Conservation (phyloP, 768 basidiomycete species). For the Arthromyces matolae region DNA sequence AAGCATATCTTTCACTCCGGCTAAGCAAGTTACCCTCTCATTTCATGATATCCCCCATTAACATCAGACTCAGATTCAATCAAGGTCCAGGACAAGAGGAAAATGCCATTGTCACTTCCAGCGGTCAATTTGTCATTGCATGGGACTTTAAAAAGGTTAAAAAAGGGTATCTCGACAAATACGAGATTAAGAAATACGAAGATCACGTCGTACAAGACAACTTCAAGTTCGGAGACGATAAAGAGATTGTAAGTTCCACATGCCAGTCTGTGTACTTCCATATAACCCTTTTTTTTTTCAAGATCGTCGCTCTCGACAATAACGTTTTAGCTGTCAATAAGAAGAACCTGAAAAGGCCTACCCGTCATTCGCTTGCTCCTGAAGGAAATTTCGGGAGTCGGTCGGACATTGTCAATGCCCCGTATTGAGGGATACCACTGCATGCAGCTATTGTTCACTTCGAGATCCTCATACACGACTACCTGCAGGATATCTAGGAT, state of each 20-base stretch:
- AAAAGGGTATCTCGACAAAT: slow-evolving; percentile 85
- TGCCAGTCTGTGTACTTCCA: slow-evolving; percentile 4
- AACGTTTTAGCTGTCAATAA: slow-evolving; percentile 93
- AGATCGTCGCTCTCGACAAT: slow-evolving; percentile 95
- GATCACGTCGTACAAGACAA: slow-evolving; percentile 94
- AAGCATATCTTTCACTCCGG: slow-evolving; percentile 85
- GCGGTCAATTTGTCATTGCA: slow-evolving; percentile 86
- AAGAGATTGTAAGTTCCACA: slow-evolving; percentile 67
- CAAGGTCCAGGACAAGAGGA: slow-evolving; percentile 84
- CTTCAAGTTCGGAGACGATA: slow-evolving; percentile 97
- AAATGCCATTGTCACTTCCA: slow-evolving; percentile 94
- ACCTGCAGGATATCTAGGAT: slow-evolving; percentile 8
- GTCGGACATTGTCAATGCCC: slow-evolving; percentile 68
- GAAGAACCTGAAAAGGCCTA: slow-evolving; percentile 84
- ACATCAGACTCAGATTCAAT: slow-evolving; percentile 67
- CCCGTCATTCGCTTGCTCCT: slow-evolving; percentile 64
- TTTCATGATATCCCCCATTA: not conserved
- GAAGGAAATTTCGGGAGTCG: slow-evolving; percentile 38
- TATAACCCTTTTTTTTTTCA: slow-evolving; percentile 10
- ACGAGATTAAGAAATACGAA: slow-evolving; percentile 95
- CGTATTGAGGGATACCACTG: slow-evolving; percentile 50
- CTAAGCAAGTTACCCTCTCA: slow-evolving; percentile 53
- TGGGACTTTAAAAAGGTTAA: slow-evolving; percentile 98
- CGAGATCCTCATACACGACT: slow-evolving; percentile 3
- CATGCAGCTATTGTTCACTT: no score